Base-by-base conservation (phyloP, 2,329 filamentous ascomycete species). In the Sporothrix schenckii region DNA sequence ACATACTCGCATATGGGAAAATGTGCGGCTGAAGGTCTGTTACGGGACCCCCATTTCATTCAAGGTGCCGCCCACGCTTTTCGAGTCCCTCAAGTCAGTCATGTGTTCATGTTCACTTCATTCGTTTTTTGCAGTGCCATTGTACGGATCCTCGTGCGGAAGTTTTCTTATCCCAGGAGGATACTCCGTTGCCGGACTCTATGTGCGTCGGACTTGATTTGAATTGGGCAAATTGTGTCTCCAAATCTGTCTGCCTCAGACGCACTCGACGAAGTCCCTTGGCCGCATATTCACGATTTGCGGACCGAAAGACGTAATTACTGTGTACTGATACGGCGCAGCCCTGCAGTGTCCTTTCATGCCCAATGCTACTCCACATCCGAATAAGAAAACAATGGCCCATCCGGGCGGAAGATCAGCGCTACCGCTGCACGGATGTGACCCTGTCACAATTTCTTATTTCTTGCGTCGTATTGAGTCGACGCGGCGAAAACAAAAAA, bases 351-450 rank as follows among this genome's bases (percentile, higher is more conserved):
- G 60, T 50, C 19, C 14, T 16, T 47, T 19, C 58, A 1, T n/a
- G 24, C 21, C 41, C 44, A 50, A n/a, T 65, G 61, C 61, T 50
- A 65, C 61, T 16, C 41, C 19, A 44, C 11, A 16, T 65, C 44
- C 61, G 44, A 65, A 13, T 24, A 27, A 13, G 14, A 50, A 24
- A 50, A 50, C 58, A 63, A 34, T 27, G n/a, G 39, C 24, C 61
- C 44, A 24, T 13, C 24, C 21, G n/a, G 19, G 27, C 54, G 58
- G 21, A 27, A 27, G 61, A 65, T 65, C 61, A 65, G 44, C 58
- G 47, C 58, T 63, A 27, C 39, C n/a, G 7, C 39, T 47, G 21
- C 58, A 24, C 30, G 19, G 34, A 44, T 21, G 34, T 34, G 39
- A n/a, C 58, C 39, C 13, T 44, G n/a, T 44, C 58, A 44, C 39